phyloP scores from a whole-genome alignment of 2,329 filamentous ascomycete genomes.

The Fonsecaea multimorphosa region DNA sequence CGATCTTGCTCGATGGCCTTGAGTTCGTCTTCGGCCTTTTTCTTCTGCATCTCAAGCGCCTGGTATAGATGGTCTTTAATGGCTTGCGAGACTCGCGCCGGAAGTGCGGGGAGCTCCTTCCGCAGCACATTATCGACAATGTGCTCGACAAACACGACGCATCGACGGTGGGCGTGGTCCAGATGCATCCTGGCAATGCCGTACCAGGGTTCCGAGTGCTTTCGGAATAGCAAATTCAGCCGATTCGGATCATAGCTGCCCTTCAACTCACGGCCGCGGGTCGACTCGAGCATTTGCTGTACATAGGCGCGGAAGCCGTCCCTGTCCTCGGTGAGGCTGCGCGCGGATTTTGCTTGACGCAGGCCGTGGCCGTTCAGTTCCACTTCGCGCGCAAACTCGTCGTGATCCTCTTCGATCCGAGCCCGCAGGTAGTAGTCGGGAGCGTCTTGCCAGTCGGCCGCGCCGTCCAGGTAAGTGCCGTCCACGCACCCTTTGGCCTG shows the following conservation, averaged over 20 bases:
- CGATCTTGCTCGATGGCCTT: conserved; percentile 13
- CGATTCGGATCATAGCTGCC: conserved; percentile 21
- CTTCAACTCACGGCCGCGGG: conserved; percentile 20
- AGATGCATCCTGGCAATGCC: conserved; percentile 13
- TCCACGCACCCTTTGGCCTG: conserved; percentile 18
- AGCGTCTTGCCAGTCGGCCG: conserved; percentile 10
- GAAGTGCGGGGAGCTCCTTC: conserved; percentile 2
- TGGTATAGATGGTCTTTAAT: conserved; percentile 14
- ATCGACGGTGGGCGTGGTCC: conserved; percentile 12
- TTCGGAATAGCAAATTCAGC: conserved; percentile 20
- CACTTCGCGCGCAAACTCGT: conserved; percentile 19
- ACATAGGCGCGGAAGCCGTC: conserved; percentile 14
- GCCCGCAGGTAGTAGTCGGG: conserved; percentile 17
- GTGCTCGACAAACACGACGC: conserved; percentile 15
- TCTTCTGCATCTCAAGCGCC: conserved; percentile 13
- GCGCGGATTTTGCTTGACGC: not conserved
- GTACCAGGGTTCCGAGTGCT: conserved; percentile 19
- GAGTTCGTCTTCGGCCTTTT: conserved; percentile 18
- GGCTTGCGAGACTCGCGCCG: conserved; percentile 8
- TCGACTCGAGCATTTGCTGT: conserved; percentile 19
- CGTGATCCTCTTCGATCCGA: conserved; percentile 20
- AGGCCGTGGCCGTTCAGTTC: conserved; percentile 19
- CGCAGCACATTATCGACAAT: conserved; percentile 18
- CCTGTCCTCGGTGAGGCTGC: conserved; percentile 20
- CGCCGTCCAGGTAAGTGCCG: conserved; percentile 15